Conservation (phyloP, 2,329 filamentous ascomycete genomes). For the Tolypocladium inflatum region DNA sequence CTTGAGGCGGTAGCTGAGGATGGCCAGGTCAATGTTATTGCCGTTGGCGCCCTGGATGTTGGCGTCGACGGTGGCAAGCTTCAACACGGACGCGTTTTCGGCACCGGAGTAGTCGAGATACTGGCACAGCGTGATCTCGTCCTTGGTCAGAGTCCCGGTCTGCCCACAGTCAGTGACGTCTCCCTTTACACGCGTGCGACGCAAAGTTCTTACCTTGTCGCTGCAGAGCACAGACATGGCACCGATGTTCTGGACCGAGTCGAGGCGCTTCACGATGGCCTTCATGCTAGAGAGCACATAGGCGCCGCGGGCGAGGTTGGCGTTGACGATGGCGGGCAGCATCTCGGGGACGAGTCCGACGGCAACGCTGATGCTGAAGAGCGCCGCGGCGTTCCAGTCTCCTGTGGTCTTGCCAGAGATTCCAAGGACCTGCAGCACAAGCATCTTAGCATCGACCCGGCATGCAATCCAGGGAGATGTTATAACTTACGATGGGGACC, state of each 20-base stretch:
- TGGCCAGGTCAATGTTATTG: slow-evolving; percentile 18
- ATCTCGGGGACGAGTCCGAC: slow-evolving; percentile 19
- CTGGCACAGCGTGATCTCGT: slow-evolving; percentile 16
- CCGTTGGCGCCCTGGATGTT: slow-evolving; percentile 14
- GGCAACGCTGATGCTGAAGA: slow-evolving; percentile 19
- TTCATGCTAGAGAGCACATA: slow-evolving; percentile 20
- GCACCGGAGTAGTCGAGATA: slow-evolving; percentile 10
- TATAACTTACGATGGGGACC: slow-evolving; percentile 16
- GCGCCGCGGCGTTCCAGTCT: slow-evolving; percentile 14
- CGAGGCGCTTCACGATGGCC: slow-evolving; percentile 23
- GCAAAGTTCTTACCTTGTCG: slow-evolving; percentile 12
- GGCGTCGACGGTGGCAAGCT: slow-evolving; percentile 17
- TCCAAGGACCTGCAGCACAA: slow-evolving; percentile 10
- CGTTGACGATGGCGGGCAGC: slow-evolving; percentile 19
- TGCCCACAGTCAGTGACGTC: neutral
- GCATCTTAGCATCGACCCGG: too few relatives aligned
- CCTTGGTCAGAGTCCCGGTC: slow-evolving; percentile 19
- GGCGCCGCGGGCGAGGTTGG: slow-evolving; percentile 17
- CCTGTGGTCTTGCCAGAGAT: slow-evolving; percentile 14
- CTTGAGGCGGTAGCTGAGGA: slow-evolving; percentile 7
- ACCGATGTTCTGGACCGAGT: slow-evolving; percentile 18
- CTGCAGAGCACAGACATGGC: slow-evolving; percentile 20
- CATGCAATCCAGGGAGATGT: too few relatives aligned
- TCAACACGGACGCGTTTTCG: slow-evolving; percentile 10
- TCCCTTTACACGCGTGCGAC: neutral